Evolutionary conservation across 352 stramenopile genomes (phyloP), one percentile per base, ranked within the genome.

Genomic region (Globisporangium uncinulatum): DNA sequence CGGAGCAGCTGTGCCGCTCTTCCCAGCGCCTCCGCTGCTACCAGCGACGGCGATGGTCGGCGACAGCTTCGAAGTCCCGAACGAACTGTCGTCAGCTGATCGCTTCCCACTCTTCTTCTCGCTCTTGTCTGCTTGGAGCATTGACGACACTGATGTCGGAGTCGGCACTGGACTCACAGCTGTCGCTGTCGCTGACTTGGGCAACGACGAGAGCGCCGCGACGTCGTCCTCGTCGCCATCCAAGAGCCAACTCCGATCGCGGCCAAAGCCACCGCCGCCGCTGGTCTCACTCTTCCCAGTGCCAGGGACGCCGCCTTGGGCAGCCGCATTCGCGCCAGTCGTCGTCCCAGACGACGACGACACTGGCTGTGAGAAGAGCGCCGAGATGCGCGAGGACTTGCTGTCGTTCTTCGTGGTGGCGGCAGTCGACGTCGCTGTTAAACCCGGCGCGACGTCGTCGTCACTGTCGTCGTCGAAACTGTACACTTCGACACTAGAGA

Each of bases 221-320:
- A 34, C 31, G 20, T 64, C 62, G 24, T 80, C 70, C 49, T 80
- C 70, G 19, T 77, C 65, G 9, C 60, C 65, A 56, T 80, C 74
- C 7, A 85, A 61, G 21, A 85, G 62, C 74, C 74, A 85, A 29
- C 72, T 79, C n/a, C 72, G 66, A 60, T 85, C 74, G 9, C 74
- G 72, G 34, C 74, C 74, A 57, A 84, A 84, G 3, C 64, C 70
- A 14, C 59, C 58, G 13, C 10, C 29, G 29, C 47, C 10, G 47
- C 10, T 46, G 6, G 10, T 21, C 48, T 31, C 17, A 14, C 15
- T 53, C n/a, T 15, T 10, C 42, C 42, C 8, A 29, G 13, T 19
- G 42, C 13, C 21, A 19, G 21, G 13, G 14, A 20, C 42, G 21
- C 15, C 42, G 42, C 17, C 15, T 47, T 3, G 21, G 39, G 11